phyloP scores from a whole-genome alignment of 2,329 filamentous ascomycete genomes.

The Periconia macrospinosa region DNA sequence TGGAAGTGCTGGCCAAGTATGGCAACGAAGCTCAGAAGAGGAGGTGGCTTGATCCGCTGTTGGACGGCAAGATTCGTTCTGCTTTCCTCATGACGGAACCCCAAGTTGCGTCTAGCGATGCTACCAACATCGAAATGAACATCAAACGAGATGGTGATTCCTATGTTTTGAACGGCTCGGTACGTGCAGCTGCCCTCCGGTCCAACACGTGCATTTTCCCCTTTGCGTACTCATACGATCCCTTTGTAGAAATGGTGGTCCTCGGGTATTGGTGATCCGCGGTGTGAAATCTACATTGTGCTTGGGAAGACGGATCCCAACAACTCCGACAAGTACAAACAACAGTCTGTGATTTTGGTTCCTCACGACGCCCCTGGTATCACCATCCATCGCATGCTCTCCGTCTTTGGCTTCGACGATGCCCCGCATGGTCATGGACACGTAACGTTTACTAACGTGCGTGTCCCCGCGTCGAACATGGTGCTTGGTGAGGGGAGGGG shows the following conservation, averaged over 20 bases:
- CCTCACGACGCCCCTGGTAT: conserved; percentile 80
- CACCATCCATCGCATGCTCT: conserved; percentile 91
- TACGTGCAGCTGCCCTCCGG: conserved; percentile 43
- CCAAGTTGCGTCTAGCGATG: conserved; percentile 84
- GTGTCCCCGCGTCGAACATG: conserved; percentile 80
- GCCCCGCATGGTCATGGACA: conserved; percentile 98
- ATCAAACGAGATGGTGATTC: conserved; percentile 83
- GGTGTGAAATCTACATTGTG: conserved; percentile 91
- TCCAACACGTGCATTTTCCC: neutral
- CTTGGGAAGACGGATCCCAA: conserved; percentile 88
- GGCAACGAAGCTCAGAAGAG: conserved; percentile 83
- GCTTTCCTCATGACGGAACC: conserved; percentile 96
- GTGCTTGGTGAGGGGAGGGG: conserved; percentile 91
- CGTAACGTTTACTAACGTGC: conserved; percentile 84
- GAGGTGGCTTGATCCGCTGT: conserved; percentile 77
- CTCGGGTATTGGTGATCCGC: conserved; percentile 87
- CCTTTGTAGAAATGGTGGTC: conserved; percentile 98
- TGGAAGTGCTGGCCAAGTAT: conserved; percentile 93
- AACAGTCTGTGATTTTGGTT: conserved; percentile 92
- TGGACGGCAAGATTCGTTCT: conserved; percentile 83
- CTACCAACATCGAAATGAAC: conserved; percentile 84
- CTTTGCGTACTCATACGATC: conserved; percentile 40
- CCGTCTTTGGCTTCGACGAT: conserved; percentile 94
- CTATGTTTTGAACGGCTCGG: conserved; percentile 86
- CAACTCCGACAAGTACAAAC: conserved; percentile 77